phyloP scores from a whole-genome alignment of 1,284 basidiomycete genomes.

The Ustilago vetiveriae region DNA sequence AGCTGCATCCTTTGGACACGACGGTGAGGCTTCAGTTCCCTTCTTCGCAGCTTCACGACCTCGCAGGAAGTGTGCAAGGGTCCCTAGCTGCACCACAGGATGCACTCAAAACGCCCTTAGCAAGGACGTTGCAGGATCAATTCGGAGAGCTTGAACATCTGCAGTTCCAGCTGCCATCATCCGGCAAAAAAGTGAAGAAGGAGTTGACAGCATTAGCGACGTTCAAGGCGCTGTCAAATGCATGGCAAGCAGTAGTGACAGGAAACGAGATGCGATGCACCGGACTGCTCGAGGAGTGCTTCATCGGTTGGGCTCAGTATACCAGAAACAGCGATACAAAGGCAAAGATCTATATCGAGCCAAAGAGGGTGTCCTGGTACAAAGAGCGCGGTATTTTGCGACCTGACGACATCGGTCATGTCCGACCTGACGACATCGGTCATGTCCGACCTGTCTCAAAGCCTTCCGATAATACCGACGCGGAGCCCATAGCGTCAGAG shows the following conservation, averaged over 20 bases:
- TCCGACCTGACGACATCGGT: conserved; percentile 28
- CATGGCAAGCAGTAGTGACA: conserved; percentile 52
- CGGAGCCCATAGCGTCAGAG: not conserved
- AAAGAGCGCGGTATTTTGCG: conserved; percentile 14
- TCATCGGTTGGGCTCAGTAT: conserved; percentile 57
- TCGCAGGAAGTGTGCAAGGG: conserved; percentile 12
- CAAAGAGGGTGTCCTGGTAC: conserved; percentile 38
- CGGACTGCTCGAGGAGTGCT: conserved; percentile 54
- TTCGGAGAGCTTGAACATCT: conserved; percentile 53
- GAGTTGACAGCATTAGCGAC: conserved; percentile 53
- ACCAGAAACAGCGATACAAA: conserved; percentile 15
- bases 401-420: conserved; percentile 31
- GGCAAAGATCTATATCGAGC: conserved; percentile 38
- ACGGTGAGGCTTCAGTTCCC: conserved; percentile 58
- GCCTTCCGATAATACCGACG: not conserved
- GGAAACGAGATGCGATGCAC: conserved; percentile 56
- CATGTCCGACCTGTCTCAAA: conserved; percentile 7
- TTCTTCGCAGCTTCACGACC: conserved; percentile 30
- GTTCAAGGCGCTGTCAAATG: conserved; percentile 46
- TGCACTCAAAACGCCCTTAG: conserved; percentile 42
- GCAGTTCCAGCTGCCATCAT: conserved; percentile 30
- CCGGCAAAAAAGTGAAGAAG: conserved; percentile 39
- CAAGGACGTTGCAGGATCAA: conserved; percentile 17
- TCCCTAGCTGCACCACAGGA: conserved; percentile 3
- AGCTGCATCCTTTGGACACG: conserved; percentile 48